Evolutionary conservation across 116 monocot genomes (phyloP).

Genomic region (Trichopus zeylanicus): DNA sequence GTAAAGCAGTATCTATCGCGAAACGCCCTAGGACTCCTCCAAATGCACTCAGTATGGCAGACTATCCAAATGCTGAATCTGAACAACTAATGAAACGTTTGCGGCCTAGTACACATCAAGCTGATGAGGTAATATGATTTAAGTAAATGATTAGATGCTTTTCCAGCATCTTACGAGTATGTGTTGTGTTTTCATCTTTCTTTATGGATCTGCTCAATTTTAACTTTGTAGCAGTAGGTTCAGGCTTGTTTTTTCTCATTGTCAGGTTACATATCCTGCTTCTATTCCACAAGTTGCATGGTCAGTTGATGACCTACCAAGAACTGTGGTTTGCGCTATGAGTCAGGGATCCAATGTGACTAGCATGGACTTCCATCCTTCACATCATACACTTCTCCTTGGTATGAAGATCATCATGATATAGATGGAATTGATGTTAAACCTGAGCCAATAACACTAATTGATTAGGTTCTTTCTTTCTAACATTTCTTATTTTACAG

Average conservation of each 20-base stretch:
- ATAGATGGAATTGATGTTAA: not conserved
- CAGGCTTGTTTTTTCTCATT: no score
- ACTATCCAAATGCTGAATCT: conserved; percentile 87
- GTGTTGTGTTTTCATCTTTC: not conserved
- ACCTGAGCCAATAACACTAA: no score
- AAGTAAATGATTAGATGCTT: no score
- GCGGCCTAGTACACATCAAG: conserved; percentile 59
- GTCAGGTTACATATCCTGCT: conserved; percentile 80
- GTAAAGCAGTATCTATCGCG: no score
- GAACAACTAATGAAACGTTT: conserved; percentile 85
- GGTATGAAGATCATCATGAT: conserved; percentile 21
- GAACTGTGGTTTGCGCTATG: conserved; percentile 43
- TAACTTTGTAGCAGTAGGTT: not conserved
- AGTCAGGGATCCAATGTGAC: conserved; percentile 64
- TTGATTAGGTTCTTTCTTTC: not conserved
- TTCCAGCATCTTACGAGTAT: no score
- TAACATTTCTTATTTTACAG: conserved; percentile 13
- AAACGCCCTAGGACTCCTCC: conserved; percentile 62
- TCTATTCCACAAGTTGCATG: conserved; percentile 34
- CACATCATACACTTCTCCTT: conserved; percentile 65
- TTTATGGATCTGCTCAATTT: not conserved
- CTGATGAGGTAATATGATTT: conserved; percentile 60
- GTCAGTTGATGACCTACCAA: conserved; percentile 65
- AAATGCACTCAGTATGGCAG: conserved; percentile 64
- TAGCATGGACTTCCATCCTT: conserved; percentile 89